These are phyloP conservation scores for Fusarium sp. DNA, from an alignment of 2,329 filamentous ascomycete genomes.

Conservation along the genomic window DNA sequence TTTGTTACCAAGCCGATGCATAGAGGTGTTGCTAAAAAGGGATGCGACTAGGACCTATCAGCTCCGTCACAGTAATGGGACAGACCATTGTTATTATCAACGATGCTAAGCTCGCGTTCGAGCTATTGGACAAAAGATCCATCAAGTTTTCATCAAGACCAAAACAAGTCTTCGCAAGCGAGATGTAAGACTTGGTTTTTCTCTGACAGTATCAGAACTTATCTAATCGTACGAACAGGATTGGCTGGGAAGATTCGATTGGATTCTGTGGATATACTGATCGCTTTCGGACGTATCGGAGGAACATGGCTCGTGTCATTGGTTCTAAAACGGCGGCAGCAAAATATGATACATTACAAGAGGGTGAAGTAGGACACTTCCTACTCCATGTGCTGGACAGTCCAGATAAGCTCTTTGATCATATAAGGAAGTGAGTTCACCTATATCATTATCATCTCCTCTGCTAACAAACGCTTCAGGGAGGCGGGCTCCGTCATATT, in stretches of 20 bases:
- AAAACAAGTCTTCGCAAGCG: slow-evolving; percentile 26
- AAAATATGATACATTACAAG: slow-evolving; percentile 59
- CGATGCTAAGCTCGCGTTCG: slow-evolving; percentile 53
- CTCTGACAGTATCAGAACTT: no score
- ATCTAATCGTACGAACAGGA: slow-evolving; percentile 2
- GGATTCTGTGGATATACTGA: slow-evolving; percentile 55
- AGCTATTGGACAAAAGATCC: slow-evolving; percentile 53
- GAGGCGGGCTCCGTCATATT: slow-evolving; percentile 38
- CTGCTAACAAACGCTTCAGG: slow-evolving; percentile 13
- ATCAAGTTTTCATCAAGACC: slow-evolving; percentile 33
- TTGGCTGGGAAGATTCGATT: slow-evolving; percentile 52
- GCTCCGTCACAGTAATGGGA: slow-evolving; percentile 57
- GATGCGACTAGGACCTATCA: slow-evolving; percentile 59
- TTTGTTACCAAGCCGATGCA: not conserved
- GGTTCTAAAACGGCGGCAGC: slow-evolving; percentile 58
- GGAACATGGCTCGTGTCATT: slow-evolving; percentile 60
- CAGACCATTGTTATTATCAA: slow-evolving; percentile 60
- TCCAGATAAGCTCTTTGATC: slow-evolving; percentile 56
- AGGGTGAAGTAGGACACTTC: slow-evolving; percentile 56
- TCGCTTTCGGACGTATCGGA: slow-evolving; percentile 60
- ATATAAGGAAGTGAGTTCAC: slow-evolving; percentile 59
- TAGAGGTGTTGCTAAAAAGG: not conserved
- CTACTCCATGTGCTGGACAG: slow-evolving; percentile 53
- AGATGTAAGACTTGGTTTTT: slow-evolving; percentile 22
- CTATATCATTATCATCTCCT: no score